Conservation (phyloP, 23 red algal genomes). For the Chondrus crispus region DNA sequence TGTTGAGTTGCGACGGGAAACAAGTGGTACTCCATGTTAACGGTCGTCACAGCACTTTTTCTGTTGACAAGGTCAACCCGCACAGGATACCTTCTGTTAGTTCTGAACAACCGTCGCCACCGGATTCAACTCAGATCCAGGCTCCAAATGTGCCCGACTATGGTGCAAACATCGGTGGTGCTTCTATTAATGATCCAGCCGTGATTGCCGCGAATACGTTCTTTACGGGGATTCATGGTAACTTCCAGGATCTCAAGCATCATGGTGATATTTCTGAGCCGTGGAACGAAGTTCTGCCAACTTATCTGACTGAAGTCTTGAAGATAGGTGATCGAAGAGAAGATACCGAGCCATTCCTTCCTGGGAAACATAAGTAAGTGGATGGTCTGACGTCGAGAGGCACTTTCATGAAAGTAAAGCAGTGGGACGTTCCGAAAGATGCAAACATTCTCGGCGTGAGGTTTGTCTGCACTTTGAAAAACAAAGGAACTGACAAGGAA, state of each 20-base stretch:
- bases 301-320: neutral
- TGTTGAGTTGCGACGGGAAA: neutral
- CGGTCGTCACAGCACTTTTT: neutral
- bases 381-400: neutral
- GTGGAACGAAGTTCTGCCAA: neutral
- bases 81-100: neutral
- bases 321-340: neutral
- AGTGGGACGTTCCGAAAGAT: neutral
- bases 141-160: neutral
- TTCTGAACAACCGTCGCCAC: neutral
- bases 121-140: neutral
- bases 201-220: neutral
- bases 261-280: neutral
- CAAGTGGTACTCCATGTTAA: neutral
- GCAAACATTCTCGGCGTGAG: neutral
- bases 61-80: neutral
- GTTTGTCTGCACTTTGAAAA: neutral
- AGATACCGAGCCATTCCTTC: neutral
- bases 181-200: neutral
- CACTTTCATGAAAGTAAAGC: neutral
- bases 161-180: neutral
- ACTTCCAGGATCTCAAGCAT: neutral
- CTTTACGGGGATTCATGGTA: neutral
- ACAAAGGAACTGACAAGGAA: neutral
- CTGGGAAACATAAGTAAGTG: neutral